Evolutionary conservation across 768 basidiomycete genomes (phyloP).

Genomic region (Boletus rubropictus): DNA sequence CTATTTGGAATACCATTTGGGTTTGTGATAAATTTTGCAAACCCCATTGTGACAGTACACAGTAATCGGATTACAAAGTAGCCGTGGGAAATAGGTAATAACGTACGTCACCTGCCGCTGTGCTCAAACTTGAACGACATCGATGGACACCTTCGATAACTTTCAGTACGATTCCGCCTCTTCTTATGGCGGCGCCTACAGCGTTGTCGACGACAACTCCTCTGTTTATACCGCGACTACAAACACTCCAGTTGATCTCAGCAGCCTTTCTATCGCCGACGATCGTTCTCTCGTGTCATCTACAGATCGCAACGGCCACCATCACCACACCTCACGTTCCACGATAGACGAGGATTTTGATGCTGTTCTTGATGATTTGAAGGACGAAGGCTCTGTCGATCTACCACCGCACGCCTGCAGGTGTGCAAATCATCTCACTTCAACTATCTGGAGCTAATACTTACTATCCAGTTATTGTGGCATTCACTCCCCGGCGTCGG

Average conservation of each 20-base stretch:
- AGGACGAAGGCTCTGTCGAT: slow-evolving; percentile 73
- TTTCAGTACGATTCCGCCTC: slow-evolving; percentile 82
- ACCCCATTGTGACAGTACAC: too few species aligned
- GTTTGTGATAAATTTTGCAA: too few species aligned
- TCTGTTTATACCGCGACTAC: slow-evolving; percentile 77
- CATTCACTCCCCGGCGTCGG: slow-evolving; percentile 94
- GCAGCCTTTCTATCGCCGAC: slow-evolving; percentile 62
- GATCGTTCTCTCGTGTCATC: slow-evolving; percentile 43
- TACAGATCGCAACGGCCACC: slow-evolving; percentile 36
- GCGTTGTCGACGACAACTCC: slow-evolving; percentile 73
- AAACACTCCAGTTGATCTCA: slow-evolving; percentile 55
- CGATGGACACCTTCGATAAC: slow-evolving; percentile 80
- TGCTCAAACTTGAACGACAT: slow-evolving; percentile 20
- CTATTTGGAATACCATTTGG: too few species aligned
- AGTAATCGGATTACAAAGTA: slow-evolving; percentile 13
- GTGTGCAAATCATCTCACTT: slow-evolving; percentile 38
- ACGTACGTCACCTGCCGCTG: background rate
- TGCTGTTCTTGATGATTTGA: slow-evolving; percentile 82
- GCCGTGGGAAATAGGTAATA: slow-evolving; percentile 25
- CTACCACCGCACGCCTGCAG: slow-evolving; percentile 94
- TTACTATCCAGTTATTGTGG: slow-evolving; percentile 77
- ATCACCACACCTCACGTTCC: slow-evolving; percentile 30
- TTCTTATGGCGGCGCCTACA: slow-evolving; percentile 63
- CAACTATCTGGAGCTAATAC: slow-evolving; percentile 6
- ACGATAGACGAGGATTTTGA: slow-evolving; percentile 81